These are phyloP conservation scores for Lumnitzera racemosa DNA, from an alignment of 345 rosid species.

Conservation along the genomic window DNA sequence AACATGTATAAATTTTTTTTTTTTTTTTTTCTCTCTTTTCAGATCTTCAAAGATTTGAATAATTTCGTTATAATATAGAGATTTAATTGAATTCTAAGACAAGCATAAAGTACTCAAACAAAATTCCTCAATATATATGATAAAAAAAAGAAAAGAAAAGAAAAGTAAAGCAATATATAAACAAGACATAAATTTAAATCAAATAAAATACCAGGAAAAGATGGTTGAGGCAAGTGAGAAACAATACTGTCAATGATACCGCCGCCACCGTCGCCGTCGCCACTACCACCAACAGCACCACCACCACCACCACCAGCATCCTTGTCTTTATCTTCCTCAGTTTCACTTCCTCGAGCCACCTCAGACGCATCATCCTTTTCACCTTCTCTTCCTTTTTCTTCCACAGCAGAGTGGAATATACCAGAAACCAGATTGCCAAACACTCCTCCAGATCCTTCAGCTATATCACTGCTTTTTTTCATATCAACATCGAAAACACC, in stretches of 20 bases:
- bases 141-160: too few relatives aligned
- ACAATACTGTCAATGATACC: conserved; percentile 47
- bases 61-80: too few relatives aligned
- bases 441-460: conserved; percentile 8
- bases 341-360: background rate
- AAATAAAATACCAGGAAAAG: conserved; percentile 33
- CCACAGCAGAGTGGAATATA: conserved; percentile 15
- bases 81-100: too few relatives aligned
- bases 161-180: too few relatives aligned
- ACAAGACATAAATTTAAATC: too few relatives aligned
- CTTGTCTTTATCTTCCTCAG: conserved; percentile 8
- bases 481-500: conserved; percentile 2
- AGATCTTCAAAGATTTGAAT: too few relatives aligned
- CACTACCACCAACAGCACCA: background rate
- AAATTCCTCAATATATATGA: too few relatives aligned
- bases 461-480: conserved; percentile 7
- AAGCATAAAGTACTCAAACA: too few relatives aligned
- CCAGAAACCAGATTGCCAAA: conserved; percentile 16
- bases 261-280: conserved; percentile 9
- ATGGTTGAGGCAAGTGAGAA: conserved; percentile 40
- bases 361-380: background rate
- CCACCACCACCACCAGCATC: conserved; percentile 3
- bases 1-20: too few relatives aligned
- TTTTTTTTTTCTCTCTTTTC: too few relatives aligned
- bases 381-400: conserved; percentile 2